Conservation (phyloP, 2,329 filamentous ascomycete genomes). For the Aspergillus sp. region DNA sequence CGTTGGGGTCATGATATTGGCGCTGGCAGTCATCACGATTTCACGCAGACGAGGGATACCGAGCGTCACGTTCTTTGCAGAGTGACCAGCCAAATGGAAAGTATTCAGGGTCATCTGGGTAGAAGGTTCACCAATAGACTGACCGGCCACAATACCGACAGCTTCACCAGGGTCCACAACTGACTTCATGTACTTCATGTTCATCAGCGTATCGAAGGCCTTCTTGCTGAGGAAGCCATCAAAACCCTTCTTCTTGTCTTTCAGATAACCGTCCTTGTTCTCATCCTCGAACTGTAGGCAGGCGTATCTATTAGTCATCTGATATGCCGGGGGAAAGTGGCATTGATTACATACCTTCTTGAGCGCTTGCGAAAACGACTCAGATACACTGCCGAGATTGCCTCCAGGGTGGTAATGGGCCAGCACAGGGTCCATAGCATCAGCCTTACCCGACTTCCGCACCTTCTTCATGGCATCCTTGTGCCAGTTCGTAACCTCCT, state of each 20-base stretch:
- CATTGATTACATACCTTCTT: constrained; percentile 49
- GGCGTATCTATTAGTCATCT: constrained; percentile 20
- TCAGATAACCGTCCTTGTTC: constrained; percentile 64
- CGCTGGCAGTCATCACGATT: constrained; percentile 96
- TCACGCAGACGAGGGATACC: constrained; percentile 97
- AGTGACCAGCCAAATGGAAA: constrained; percentile 98
- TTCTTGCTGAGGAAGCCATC: constrained; percentile 57
- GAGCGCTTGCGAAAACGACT: constrained; percentile 74
- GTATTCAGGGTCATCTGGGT: constrained; percentile 99
- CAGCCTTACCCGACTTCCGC: constrained; percentile 67
- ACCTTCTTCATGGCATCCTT: constrained; percentile 74
- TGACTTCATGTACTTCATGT: constrained; percentile 89
- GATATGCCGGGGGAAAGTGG: neutral
- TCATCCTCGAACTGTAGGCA: constrained; percentile 65
- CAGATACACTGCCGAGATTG: constrained; percentile 82
- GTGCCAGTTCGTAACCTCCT: constrained; percentile 62
- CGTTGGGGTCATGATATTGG: constrained; percentile 79
- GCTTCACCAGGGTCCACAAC: constrained; percentile 94
- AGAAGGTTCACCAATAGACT: constrained; percentile 94
- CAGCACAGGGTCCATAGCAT: constrained; percentile 72
- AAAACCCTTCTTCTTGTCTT: constrained; percentile 56
- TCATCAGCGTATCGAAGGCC: constrained; percentile 78
- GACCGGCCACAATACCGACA: constrained; percentile 92
- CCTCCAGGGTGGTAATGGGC: constrained; percentile 72
- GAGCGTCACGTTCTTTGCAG: constrained; percentile 96